Evolutionary conservation across 495 filamentous ascomycete genomes (phyloP), one percentile per base, ranked within the genome.

Genomic region (Podospora appendiculata): DNA sequence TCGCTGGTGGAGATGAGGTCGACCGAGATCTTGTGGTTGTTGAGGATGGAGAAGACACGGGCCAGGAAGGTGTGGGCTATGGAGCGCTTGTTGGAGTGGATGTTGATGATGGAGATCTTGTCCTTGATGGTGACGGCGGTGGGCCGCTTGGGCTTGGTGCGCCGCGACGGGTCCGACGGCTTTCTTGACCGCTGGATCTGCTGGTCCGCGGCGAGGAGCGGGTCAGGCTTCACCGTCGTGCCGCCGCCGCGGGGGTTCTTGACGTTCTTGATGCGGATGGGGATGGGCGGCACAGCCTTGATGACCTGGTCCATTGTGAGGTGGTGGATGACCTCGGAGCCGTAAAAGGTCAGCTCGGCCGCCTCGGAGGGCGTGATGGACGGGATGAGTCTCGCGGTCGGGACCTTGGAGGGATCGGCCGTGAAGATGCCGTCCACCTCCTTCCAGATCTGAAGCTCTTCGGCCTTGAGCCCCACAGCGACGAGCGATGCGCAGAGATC

Each of bases 241-340:
- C 93, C 93, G 51, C 81, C 79, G 49, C 88, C 87, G 40, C 83
- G 80, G 0, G 94, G 90, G 60, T 96, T 96, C 73, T 94, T 91
- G 63, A 97, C 93, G 66, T 98, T 97, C 74, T 97, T 96, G 69
- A 97, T 97, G 52, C 93, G 88, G 59, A 96, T 94, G 8, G 86
- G 89, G 66, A 97, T 97, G 12, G 79, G 80, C 0, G 81, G 81
- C 48, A 79, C 79, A 3, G 92, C 90, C 47, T 84, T 87, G 66
- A 97, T 95, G 47, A 93, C 93, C 65, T 96, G 93, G 70, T 98
- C 90, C 89, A 98, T 97, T 49, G 93, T 98, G 62, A 96, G 86
- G 46, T 93, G 93, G 61, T 98, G 93, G 57, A 98, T 96, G 58
- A 98, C 93, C 66, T 95, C 89, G 14, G 88, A 90, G 55, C 90